Evolutionary conservation across 1,284 basidiomycete species (phyloP).

Genomic region (Trichosporon ovoides): DNA sequence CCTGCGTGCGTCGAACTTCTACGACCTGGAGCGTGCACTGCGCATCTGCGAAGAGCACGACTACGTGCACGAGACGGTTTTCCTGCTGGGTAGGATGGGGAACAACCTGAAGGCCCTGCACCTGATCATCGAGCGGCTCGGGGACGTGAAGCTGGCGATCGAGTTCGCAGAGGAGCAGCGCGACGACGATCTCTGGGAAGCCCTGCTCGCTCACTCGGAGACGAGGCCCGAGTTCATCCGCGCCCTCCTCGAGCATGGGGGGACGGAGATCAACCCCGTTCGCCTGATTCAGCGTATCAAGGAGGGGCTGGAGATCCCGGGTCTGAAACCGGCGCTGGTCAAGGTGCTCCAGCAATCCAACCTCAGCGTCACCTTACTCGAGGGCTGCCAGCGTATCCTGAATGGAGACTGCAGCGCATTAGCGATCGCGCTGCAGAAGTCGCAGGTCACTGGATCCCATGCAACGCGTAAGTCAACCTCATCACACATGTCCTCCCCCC

Average conservation of each 20-base stretch:
- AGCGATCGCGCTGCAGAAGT: conserved; percentile 61
- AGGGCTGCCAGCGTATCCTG: conserved; percentile 82
- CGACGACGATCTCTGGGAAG: conserved; percentile 97
- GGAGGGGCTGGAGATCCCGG: conserved; percentile 92
- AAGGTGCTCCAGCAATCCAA: conserved; percentile 97
- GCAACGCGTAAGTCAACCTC: conserved; percentile 56
- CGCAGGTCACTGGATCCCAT: conserved; percentile 72
- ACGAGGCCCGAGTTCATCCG: conserved; percentile 95
- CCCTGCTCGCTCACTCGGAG: conserved; percentile 88
- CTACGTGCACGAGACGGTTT: conserved; percentile 94
- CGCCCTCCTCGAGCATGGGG: conserved; percentile 89
- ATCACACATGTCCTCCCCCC: too few relatives aligned
- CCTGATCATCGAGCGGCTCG: conserved; percentile 90
- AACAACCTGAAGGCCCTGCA: conserved; percentile 92
- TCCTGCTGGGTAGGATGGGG: conserved; percentile 93
- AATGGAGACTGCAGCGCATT: conserved; percentile 73
- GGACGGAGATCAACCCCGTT: conserved; percentile 92
- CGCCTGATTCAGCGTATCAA: conserved; percentile 88
- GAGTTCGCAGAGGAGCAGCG: conserved; percentile 98
- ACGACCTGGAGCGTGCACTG: conserved; percentile 87
- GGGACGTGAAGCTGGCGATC: conserved; percentile 89
- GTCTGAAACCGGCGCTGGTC: conserved; percentile 86
- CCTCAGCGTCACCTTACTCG: conserved; percentile 74
- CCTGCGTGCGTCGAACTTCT: conserved; percentile 83
- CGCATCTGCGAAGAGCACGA: conserved; percentile 73